Evolutionary conservation across 148 eudicot species (phyloP), one percentile per base, ranked within the genome.

Genomic region (Cornus florida): DNA sequence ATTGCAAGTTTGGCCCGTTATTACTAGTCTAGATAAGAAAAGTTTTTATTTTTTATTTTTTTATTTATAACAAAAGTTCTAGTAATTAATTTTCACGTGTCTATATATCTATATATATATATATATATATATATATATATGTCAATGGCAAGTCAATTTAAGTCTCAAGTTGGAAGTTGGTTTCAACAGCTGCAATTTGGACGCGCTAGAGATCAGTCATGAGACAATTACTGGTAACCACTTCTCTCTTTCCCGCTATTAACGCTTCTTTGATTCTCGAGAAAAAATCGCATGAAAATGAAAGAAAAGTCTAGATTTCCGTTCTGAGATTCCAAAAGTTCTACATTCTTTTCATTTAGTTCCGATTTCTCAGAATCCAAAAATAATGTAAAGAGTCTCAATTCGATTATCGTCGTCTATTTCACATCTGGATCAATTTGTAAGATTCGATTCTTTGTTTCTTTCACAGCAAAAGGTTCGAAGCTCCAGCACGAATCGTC

Each of bases 391-490:
- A 50, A 50, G 14, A 3, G 6, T 60, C 65, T 60, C 65, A 2
- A 56, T 56, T 39, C 60, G 19, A 56, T 56, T 12, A 3, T 57
- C 3, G 0, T 74, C 12, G 3, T 22, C 56, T 53, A 28, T 28
- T 28, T 28, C 28, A 28, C 28, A 28, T 28, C 28, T 28, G 0
- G 28, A 28, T 35, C 22, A 13, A 64, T 35, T 70, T 53, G 20
- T 24, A 4, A 23, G 31, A 28, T 38, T 65, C 24, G 23, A 43
- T 14, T 65, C 31, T 14, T 24, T 28, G 48, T 19, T 64, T 5
- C 31, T 39, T 71, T 41, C 79, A 80, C 84, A 90, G 97, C 82
- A 82, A 60, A 89, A 85, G 59, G 39, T 79, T 70, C 67, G 77
- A 59, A 39, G 33, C 72, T 56, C 77, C 66, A 62, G 73, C 39